A percentile compares a stretch with the other conserved stretches of the same genome.
Evolutionary conservation across 106 monocot species (phyloP).

Genomic region (Triglochin maritima): DNA sequence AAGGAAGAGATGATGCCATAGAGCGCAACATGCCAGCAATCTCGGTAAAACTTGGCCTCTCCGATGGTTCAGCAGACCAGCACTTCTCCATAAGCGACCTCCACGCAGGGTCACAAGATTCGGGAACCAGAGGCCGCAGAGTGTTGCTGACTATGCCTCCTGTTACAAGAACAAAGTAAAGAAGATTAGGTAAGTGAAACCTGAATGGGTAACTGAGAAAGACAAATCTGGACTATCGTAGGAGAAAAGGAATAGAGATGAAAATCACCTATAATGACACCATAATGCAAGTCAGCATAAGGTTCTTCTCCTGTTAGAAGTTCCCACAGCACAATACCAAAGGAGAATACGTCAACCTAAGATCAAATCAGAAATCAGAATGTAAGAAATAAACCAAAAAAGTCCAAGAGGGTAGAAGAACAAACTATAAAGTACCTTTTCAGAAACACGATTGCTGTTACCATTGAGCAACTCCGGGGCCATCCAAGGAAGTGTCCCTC

Average conservation of each 20-base stretch:
- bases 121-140: conserved; percentile 63
- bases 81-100: conserved; percentile 79
- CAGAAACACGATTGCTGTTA: conserved; percentile 65
- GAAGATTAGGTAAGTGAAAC: background rate
- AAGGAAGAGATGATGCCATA: conserved; percentile 46
- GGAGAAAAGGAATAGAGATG: background rate
- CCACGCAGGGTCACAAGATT: conserved; percentile 67
- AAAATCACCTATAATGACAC: conserved; percentile 67
- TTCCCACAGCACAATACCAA: conserved; percentile 95
- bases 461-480: conserved; percentile 91
- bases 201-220: background rate
- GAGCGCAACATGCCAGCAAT: conserved; percentile 51
- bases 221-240: background rate
- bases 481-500: conserved; percentile 98
- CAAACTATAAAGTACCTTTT: conserved; percentile 40
- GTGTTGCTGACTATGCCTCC: conserved; percentile 92
- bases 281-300: conserved; percentile 86
- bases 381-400: background rate
- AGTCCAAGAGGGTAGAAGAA: background rate
- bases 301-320: conserved; percentile 87
- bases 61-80: conserved; percentile 68
- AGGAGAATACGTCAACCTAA: conserved; percentile 93
- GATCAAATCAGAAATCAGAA: background rate
- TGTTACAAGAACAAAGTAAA: conserved; percentile 4
- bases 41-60: conserved; percentile 73